A percentile compares a stretch with the other conserved stretches of the same genome.
These are phyloP conservation scores for Suhomyces panamericanus DNA, from an alignment of 1,139 yeast genomes.

Conservation along the genomic window DNA sequence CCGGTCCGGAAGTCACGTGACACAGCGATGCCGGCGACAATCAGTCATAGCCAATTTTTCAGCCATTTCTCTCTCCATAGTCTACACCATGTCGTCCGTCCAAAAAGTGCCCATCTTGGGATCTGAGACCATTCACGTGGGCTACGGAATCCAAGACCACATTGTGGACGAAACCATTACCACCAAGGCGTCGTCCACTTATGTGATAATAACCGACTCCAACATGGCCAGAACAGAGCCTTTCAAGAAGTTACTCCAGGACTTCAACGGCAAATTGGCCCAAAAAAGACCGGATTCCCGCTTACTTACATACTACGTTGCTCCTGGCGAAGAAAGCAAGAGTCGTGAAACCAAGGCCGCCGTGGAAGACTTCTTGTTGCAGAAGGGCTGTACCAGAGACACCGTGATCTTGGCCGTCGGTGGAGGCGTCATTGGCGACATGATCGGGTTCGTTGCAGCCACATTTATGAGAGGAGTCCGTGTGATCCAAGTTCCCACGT, in stretches of 20 bases:
- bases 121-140: constrained; percentile 83
- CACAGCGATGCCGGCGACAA: constrained; percentile 1
- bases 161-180: constrained; percentile 68
- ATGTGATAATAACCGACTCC: constrained; percentile 85
- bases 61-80: background rate
- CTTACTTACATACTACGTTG: constrained; percentile 67
- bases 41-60: constrained; percentile 12
- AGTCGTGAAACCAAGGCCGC: constrained; percentile 86
- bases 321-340: constrained; percentile 95
- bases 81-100: constrained; percentile 28
- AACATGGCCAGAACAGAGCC: constrained; percentile 75
- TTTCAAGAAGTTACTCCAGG: constrained; percentile 37
- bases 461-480: constrained; percentile 99
- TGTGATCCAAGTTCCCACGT: constrained; percentile 91
- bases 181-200: constrained; percentile 78
- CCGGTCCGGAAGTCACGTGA: constrained; percentile 7
- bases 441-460: constrained; percentile 98
- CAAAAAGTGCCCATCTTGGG: constrained; percentile 76
- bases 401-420: constrained; percentile 94
- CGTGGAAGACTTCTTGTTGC: constrained; percentile 85
- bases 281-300: constrained; percentile 52
- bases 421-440: constrained; percentile 98
- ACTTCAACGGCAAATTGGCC: constrained; percentile 34
- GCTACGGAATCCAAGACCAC: constrained; percentile 77
- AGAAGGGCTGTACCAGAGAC: constrained; percentile 93